Evolutionary conservation across 108 stramenopile genomes (phyloP).

Genomic region (Nannochloropsis salina): DNA sequence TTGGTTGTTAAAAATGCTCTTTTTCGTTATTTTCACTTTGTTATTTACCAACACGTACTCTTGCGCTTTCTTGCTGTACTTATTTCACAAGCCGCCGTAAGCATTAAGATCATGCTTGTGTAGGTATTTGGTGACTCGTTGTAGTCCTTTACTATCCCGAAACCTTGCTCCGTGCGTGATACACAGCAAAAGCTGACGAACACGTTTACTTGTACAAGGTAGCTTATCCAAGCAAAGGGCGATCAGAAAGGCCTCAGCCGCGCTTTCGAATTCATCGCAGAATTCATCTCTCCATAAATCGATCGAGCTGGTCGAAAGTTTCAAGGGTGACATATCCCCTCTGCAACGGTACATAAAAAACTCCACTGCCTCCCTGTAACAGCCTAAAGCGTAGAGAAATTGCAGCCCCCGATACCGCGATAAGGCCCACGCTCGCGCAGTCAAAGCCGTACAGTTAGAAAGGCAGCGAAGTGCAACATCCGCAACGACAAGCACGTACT

Average conservation of each 20-base stretch:
- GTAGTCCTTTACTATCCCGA: not conserved
- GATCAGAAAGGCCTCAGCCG: not conserved
- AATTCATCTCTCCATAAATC: not conserved
- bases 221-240: not conserved
- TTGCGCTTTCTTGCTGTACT: too few species aligned
- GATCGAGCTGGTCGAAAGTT: not conserved
- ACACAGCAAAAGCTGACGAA: not conserved
- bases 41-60: too few species aligned
- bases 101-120: not conserved
- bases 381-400: slow-evolving; percentile 8
- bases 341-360: not conserved
- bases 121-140: not conserved
- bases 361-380: not conserved
- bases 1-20: too few species aligned
- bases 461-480: not conserved
- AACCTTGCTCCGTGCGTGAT: not conserved
- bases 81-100: too few species aligned
- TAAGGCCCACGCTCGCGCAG: not conserved
- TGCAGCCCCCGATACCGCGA: not conserved
- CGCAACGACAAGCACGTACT: not conserved
- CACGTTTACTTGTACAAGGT: not conserved
- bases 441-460: not conserved
- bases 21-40: too few species aligned
- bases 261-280: not conserved
- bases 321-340: not conserved